Conservation (phyloP, 306 rosid species). For the Fragaria iinumae region DNA sequence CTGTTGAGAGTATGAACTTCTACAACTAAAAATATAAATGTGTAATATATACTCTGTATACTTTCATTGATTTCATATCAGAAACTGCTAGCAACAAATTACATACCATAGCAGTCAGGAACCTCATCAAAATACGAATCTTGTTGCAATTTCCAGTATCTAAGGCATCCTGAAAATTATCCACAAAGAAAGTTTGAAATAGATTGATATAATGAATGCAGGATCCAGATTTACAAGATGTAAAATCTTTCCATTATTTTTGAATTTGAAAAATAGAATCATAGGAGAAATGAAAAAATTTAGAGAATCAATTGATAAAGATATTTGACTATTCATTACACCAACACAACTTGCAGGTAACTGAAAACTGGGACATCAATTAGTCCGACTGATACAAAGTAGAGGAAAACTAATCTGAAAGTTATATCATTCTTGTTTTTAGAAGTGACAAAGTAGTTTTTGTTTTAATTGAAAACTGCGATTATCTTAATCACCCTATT, state of each 20-base stretch:
- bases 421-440: not conserved
- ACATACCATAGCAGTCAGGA: slow-evolving; percentile 83
- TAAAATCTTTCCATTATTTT: not conserved
- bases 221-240: not conserved
- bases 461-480: not conserved
- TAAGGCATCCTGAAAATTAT: slow-evolving; percentile 64
- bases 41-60: not conserved
- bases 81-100: slow-evolving; percentile 17
- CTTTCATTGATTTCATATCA: not conserved
- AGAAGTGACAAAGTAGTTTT: not conserved
- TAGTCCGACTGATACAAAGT: not conserved
- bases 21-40: not conserved
- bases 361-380: not conserved
- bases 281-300: not conserved
- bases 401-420: not conserved
- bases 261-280: not conserved
- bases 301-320: not conserved
- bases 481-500: not conserved
- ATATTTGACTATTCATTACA: not conserved
- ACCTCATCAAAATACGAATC: slow-evolving; percentile 78
- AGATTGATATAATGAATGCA: slow-evolving; percentile 1
- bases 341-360: not conserved
- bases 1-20: not conserved
- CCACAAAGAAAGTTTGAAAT: slow-evolving; percentile 3
- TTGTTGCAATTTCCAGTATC: slow-evolving; percentile 69